A percentile compares a stretch with the other conserved stretches of the same genome.
Evolutionary conservation across 106 monocot genomes (phyloP).

Genomic region (Platanthera zijinensis): DNA sequence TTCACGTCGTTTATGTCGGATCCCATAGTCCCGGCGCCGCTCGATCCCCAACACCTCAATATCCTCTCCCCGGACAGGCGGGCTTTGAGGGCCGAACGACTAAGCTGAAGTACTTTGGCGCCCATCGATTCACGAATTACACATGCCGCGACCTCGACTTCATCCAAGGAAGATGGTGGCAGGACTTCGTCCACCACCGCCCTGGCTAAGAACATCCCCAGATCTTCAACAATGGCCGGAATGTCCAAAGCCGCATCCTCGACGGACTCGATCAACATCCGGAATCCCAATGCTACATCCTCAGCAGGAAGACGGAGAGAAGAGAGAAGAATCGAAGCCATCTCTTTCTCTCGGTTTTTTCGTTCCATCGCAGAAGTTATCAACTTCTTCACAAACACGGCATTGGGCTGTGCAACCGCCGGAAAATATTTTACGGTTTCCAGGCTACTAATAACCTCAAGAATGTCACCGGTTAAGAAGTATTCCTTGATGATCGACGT

Average conservation of each 20-base stretch:
- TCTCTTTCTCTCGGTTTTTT: constrained; percentile 70
- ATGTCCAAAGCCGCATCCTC: constrained; percentile 64
- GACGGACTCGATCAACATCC: constrained; percentile 38
- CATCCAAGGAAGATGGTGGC: constrained; percentile 47
- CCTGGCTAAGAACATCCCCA: constrained; percentile 69
- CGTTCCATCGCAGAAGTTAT: constrained; percentile 68
- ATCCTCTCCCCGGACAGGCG: constrained; percentile 59
- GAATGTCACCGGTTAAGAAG: constrained; percentile 58
- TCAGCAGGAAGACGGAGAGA: constrained; percentile 46
- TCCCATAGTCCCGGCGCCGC: constrained; percentile 44
- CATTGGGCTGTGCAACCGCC: constrained; percentile 9
- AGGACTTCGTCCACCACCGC: constrained; percentile 76
- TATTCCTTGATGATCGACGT: constrained; percentile 52
- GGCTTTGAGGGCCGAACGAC: constrained; percentile 31
- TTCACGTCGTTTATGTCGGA: constrained; percentile 68
- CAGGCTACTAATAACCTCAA: constrained; percentile 37
- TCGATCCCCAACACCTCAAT: constrained; percentile 76
- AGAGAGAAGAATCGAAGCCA: constrained; percentile 58
- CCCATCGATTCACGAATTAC: constrained; percentile 20
- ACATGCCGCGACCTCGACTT: constrained; percentile 21
- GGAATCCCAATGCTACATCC: constrained; percentile 43
- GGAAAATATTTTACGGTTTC: constrained; percentile 26
- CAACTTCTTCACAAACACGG: constrained; percentile 63
- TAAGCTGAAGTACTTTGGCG: constrained; percentile 29
- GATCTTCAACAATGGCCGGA: constrained; percentile 40